Conservation (phyloP, 164 flowering plant species). For the Dillenia suffruticosa region DNA sequence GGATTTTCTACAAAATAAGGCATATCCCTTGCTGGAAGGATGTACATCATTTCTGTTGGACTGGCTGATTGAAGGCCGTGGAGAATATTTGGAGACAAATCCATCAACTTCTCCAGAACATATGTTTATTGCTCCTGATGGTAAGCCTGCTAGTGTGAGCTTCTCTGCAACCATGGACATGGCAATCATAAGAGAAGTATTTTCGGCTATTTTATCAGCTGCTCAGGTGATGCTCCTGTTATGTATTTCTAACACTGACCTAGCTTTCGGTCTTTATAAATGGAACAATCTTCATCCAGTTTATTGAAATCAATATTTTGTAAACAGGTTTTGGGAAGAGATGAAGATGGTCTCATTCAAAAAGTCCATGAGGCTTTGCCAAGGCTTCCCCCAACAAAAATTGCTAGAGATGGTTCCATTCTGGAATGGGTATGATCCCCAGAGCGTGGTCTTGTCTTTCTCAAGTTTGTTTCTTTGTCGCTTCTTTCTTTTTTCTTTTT, state of each 20-base stretch:
- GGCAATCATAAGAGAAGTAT: constrained; percentile 77
- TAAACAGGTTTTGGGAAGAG: constrained; percentile 66
- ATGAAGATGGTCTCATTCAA: constrained; percentile 41
- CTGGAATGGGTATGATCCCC: constrained; percentile 82
- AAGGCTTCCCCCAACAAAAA: constrained; percentile 57
- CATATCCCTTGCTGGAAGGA: constrained; percentile 83
- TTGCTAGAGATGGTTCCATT: constrained; percentile 83
- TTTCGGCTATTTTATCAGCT: constrained; percentile 64
- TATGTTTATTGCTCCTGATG: constrained; percentile 76
- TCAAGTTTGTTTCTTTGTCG: background rate
- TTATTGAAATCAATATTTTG: constrained; percentile 1
- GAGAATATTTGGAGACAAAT: constrained; percentile 71
- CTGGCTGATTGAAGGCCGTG: constrained; percentile 83
- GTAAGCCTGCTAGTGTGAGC: constrained; percentile 88
- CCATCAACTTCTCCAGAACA: constrained; percentile 99
- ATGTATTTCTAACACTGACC: background rate
- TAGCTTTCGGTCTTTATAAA: background rate
- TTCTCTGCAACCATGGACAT: constrained; percentile 95
- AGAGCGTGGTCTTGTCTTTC: constrained; percentile 1
- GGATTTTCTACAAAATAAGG: constrained; percentile 71
- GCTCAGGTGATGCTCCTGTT: constrained; percentile 53
- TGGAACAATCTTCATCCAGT: background rate
- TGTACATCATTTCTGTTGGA: constrained; percentile 76
- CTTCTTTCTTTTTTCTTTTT: background rate
- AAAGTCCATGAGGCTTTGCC: constrained; percentile 53